Conservation (phyloP, 2,329 filamentous ascomycete species). For the Colletotrichum graminicola region DNA sequence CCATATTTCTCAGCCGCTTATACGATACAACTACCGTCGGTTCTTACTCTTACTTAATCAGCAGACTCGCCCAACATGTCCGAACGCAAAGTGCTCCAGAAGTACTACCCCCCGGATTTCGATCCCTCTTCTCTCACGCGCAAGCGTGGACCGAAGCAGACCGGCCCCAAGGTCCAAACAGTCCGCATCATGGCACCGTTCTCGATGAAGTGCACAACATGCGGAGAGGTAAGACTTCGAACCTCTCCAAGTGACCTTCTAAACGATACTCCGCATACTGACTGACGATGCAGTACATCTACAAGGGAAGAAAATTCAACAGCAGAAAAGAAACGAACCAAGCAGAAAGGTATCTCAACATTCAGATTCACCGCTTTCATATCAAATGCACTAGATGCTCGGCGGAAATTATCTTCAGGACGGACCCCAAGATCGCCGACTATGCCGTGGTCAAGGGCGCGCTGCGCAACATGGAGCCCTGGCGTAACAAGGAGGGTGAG, state of each 20-base stretch:
- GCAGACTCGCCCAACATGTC: slow-evolving; percentile 71
- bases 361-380: slow-evolving; percentile 91
- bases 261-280: neutral
- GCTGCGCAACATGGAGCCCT: slow-evolving; percentile 93
- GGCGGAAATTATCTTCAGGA: slow-evolving; percentile 86
- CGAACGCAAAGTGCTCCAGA: slow-evolving; percentile 82
- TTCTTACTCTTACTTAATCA: neutral
- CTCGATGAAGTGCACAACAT: slow-evolving; percentile 76
- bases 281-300: slow-evolving; percentile 70
- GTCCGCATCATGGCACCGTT: slow-evolving; percentile 94
- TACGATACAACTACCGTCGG: neutral
- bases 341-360: slow-evolving; percentile 88
- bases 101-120: slow-evolving; percentile 83
- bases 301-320: slow-evolving; percentile 96
- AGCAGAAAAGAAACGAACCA: slow-evolving; percentile 90
- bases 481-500: slow-evolving; percentile 73
- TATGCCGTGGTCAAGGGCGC: slow-evolving; percentile 86
- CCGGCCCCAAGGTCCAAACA: slow-evolving; percentile 84
- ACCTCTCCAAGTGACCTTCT: neutral
- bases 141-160: slow-evolving; percentile 75
- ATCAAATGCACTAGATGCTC: slow-evolving; percentile 80
- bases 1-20: too few relatives aligned
- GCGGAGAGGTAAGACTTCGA: slow-evolving; percentile 63
- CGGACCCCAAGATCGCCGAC: slow-evolving; percentile 95
- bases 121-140: slow-evolving; percentile 86